Conservation (phyloP, 331 rosid species). For the Quercus tomentella region DNA sequence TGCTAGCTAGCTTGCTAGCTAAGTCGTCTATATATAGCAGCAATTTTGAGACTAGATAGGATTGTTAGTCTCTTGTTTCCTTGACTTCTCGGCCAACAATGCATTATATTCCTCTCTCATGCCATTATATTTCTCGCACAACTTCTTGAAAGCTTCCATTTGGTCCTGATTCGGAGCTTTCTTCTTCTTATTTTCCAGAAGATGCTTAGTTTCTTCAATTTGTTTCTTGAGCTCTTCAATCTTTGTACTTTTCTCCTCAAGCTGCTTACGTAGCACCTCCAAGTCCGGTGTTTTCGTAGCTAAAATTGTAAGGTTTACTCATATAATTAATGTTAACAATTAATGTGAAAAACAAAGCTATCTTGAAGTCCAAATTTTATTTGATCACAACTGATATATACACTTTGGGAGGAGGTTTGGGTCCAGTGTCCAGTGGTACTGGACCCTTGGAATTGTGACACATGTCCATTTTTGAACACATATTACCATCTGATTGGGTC, state of each 20-base stretch:
- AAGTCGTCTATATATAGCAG: too few species aligned
- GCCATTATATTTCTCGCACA: conserved; percentile 32
- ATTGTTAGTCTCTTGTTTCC: conserved; percentile 5
- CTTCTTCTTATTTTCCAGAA: conserved; percentile 33
- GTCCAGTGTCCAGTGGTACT: too few species aligned
- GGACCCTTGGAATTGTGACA: too few species aligned
- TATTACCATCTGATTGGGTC: too few species aligned
- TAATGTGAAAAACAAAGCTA: not conserved
- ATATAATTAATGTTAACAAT: not conserved
- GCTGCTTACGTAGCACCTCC: conserved; percentile 31
- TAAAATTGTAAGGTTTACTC: not conserved
- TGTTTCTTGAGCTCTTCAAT: conserved; percentile 48
- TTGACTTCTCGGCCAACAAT: conserved; percentile 23
- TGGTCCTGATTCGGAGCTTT: conserved; percentile 12
- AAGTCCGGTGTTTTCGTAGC: conserved; percentile 25
- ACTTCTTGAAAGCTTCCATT: conserved; percentile 30
- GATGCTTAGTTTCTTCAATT: conserved; percentile 29
- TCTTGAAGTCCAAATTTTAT: not conserved
- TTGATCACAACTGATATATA: not conserved
- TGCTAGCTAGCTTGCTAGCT: too few species aligned
- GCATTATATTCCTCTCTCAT: conserved; percentile 48
- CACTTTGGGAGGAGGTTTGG: too few species aligned
- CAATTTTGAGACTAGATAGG: too few species aligned
- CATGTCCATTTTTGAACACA: too few species aligned
- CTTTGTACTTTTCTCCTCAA: conserved; percentile 31